These are phyloP conservation scores for Suhomyces anneliseae DNA, from an alignment of 1,139 yeast species.

Conservation along the genomic window DNA sequence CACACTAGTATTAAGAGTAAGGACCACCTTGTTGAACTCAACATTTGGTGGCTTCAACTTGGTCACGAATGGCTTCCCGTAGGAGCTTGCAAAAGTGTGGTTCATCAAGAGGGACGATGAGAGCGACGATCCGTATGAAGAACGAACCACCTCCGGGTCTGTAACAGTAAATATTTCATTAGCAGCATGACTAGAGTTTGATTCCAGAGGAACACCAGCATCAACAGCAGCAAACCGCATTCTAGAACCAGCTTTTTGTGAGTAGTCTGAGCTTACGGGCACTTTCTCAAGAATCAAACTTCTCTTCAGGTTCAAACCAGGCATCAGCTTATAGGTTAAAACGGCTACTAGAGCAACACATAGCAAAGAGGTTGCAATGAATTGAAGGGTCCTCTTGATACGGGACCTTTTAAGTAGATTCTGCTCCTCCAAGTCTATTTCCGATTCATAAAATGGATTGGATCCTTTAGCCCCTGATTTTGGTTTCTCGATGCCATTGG, in stretches of 20 bases:
- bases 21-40: slow-evolving; percentile 59
- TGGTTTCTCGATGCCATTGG: neutral
- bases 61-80: slow-evolving; percentile 53
- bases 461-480: neutral
- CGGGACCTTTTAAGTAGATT: neutral
- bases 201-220: neutral
- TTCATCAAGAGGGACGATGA: slow-evolving; percentile 38
- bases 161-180: slow-evolving; percentile 28
- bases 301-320: neutral
- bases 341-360: neutral
- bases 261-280: neutral
- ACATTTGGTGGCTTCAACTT: slow-evolving; percentile 39
- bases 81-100: slow-evolving; percentile 56
- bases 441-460: neutral
- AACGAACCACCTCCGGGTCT: slow-evolving; percentile 34
- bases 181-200: slow-evolving; percentile 13
- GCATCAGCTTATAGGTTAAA: neutral
- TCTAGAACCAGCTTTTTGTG: neutral
- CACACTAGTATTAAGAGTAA: slow-evolving; percentile 58
- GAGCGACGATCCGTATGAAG: slow-evolving; percentile 42
- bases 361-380: neutral
- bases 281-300: neutral
- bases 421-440: neutral
- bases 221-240: neutral
- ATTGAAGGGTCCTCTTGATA: neutral